Evolutionary conservation across 768 basidiomycete species (phyloP).

Genomic region (Lentinula edodes): DNA sequence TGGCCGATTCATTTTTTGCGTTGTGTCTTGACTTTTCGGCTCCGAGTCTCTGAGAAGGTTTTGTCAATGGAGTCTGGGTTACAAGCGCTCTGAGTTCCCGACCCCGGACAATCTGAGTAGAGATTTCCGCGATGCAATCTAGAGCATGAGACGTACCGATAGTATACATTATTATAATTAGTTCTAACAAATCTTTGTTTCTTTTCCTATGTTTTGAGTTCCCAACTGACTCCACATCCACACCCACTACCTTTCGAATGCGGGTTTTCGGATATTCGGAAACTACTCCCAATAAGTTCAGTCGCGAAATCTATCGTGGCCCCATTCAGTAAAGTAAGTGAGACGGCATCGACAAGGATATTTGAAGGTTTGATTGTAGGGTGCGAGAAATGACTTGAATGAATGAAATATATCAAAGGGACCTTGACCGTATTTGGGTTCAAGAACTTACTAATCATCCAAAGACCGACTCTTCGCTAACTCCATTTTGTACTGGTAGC

Average conservation of each 20-base stretch:
- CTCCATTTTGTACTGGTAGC: constrained; percentile 93
- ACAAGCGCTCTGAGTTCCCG: background rate
- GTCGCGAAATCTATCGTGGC: constrained; percentile 88
- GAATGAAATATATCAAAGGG: background rate
- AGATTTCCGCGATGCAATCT: background rate
- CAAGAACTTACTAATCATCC: constrained; percentile 78
- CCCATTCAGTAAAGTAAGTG: constrained; percentile 79
- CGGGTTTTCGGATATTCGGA: constrained; percentile 80
- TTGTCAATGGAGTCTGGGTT: constrained; percentile 10
- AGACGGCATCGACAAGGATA: constrained; percentile 81
- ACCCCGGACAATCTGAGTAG: background rate
- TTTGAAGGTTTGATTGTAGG: constrained; percentile 67
- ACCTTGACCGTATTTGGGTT: background rate
- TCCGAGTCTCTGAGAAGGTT: constrained; percentile 20
- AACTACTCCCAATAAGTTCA: constrained; percentile 91
- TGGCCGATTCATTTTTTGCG: background rate
- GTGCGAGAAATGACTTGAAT: constrained; percentile 62
- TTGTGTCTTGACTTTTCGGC: background rate
- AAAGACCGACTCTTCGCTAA: constrained; percentile 54
- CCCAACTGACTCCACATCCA: constrained; percentile 96
- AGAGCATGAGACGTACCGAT: background rate
- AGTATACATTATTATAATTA: background rate
- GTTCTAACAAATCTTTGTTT: background rate
- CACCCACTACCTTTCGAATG: constrained; percentile 88
- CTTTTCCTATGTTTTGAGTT: constrained; percentile 50